Base-by-base conservation (phyloP, 441 rosid species). In the Viola pubescens region DNA sequence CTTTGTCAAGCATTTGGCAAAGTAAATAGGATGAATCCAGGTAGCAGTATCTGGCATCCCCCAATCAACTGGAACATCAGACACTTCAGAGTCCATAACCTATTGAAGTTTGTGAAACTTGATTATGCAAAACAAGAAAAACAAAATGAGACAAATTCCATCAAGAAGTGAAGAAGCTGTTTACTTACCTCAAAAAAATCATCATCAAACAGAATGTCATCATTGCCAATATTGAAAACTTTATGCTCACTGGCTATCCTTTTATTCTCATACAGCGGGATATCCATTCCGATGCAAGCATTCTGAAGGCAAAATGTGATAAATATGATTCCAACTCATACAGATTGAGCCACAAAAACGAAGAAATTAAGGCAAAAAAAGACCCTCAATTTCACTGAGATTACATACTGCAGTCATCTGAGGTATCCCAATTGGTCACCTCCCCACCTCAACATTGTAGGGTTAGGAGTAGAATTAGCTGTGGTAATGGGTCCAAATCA, bases 231-330 rank as follows among this genome's bases (percentile, higher is more conserved):
- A 47, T 80, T 81, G 41, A 78, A 84, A 63, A 70, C 55, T 68
- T 71, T 79, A 12, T 78, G 71, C 59, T 81, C 91, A 66, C 67
- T 81, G 56, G 69, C 77, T 59, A 73, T 68, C 76, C 74, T 69
- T 66, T 71, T 51, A 73, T 79, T 81, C 69, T 81, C 83, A 54
- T 81, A 84, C 48, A 75, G 62, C 4, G 84, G 81, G 54, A 85
- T 78, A 76, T 85, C 90, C 81, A 87, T 89, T 61, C 94, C 98
- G 55, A 91, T 77, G 71, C 81, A 75, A 58, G 75, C 94, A 79
- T 82, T 89, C 97, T 91, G 86, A 59, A 75, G 48, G 69, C 55
- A 46, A 60, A 54, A 59, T 48, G 54, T 69, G 37, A 46, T 44
- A 69, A 60, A 50, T 50, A 55, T 52, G 52, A 59, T 48, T 61